Evolutionary conservation across 495 filamentous ascomycete species (phyloP).

Genomic region (Aspergillus carlsbadensis): DNA sequence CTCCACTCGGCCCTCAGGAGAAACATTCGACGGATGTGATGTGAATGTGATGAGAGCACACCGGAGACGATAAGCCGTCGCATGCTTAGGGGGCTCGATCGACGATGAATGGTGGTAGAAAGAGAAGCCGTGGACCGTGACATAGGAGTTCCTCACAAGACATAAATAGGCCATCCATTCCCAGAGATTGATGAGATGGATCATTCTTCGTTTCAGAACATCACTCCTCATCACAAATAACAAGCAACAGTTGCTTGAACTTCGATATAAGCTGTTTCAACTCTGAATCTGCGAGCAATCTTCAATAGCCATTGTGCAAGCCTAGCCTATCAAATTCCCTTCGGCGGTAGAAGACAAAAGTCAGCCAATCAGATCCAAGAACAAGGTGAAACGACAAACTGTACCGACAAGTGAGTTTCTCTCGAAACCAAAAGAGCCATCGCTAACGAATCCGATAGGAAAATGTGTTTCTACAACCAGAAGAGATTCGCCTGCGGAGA

Average conservation of each 20-base stretch:
- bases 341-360: slow-evolving; percentile 25
- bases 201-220: slow-evolving; percentile 41
- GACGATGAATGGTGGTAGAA: slow-evolving; percentile 29
- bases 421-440: slow-evolving; percentile 20
- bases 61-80: slow-evolving; percentile 42
- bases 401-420: slow-evolving; percentile 35
- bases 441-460: slow-evolving; percentile 41
- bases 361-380: slow-evolving; percentile 35
- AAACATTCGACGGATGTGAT: slow-evolving; percentile 27
- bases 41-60: slow-evolving; percentile 32
- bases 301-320: slow-evolving; percentile 27
- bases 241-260: slow-evolving; percentile 22
- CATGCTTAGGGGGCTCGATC: slow-evolving; percentile 39
- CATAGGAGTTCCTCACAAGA: slow-evolving; percentile 35
- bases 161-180: slow-evolving; percentile 48
- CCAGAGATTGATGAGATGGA: slow-evolving; percentile 28
- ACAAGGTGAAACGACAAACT: slow-evolving; percentile 39
- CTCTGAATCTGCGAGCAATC: slow-evolving; percentile 18
- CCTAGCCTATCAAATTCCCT: slow-evolving; percentile 39
- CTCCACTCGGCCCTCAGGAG: slow-evolving; percentile 43
- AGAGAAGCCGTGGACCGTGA: slow-evolving; percentile 19
- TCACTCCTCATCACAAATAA: slow-evolving; percentile 28
- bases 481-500: slow-evolving; percentile 69
- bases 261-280: slow-evolving; percentile 31
- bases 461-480: slow-evolving; percentile 60